Conservation (phyloP, 345 rosid species). For the Acer negundo region DNA sequence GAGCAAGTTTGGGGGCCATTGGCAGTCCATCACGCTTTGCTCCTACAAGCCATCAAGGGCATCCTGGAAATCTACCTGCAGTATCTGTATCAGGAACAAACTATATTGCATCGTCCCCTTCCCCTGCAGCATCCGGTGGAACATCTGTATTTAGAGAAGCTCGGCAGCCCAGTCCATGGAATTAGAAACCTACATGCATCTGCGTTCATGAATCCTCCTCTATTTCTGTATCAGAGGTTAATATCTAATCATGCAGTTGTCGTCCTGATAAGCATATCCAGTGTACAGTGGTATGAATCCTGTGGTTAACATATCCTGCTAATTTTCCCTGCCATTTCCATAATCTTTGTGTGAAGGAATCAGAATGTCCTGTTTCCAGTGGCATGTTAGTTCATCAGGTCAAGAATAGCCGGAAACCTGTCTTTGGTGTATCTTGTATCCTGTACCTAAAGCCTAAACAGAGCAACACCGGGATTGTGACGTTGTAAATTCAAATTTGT, state of each 20-base stretch:
- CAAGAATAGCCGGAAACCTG: not conserved
- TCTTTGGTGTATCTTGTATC: not conserved
- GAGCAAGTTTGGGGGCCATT: slow-evolving; percentile 46
- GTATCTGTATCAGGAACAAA: slow-evolving; percentile 82
- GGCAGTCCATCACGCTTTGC: slow-evolving; percentile 84
- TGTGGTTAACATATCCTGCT: not conserved
- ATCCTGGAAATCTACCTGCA: slow-evolving; percentile 48
- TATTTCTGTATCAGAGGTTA: slow-evolving; percentile 3
- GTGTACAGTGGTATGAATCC: not conserved
- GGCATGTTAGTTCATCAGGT: not conserved
- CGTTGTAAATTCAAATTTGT: slow-evolving; percentile 1
- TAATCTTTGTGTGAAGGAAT: not conserved
- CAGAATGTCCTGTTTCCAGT: not conserved
- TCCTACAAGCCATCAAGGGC: slow-evolving; percentile 46
- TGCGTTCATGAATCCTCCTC: not conserved
- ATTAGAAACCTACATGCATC: slow-evolving; percentile 30
- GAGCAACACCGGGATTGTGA: not conserved
- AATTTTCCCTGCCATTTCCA: not conserved
- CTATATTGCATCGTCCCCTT: slow-evolving; percentile 81
- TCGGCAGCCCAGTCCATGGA: slow-evolving; percentile 84
- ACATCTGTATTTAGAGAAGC: slow-evolving; percentile 80
- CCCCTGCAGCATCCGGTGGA: slow-evolving; percentile 93
- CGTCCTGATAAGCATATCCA: not conserved
- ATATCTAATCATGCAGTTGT: not conserved
- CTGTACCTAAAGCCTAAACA: not conserved